phyloP scores from a whole-genome alignment of 1,139 yeast genomes.

The Suhomyces bribrorum region DNA sequence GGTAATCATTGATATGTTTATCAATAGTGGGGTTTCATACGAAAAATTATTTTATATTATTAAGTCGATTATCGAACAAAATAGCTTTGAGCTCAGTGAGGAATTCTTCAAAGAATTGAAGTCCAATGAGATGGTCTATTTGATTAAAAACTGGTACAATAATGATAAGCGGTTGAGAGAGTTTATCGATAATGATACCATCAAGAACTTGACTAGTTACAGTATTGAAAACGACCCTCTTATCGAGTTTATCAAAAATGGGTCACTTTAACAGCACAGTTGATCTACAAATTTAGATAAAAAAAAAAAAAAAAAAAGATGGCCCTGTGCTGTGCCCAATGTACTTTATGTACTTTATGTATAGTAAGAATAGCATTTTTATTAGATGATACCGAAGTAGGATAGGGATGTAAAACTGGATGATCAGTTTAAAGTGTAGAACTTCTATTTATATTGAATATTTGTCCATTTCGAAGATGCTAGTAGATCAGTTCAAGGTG shows the following conservation, averaged over 20 bases:
- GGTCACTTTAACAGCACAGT: constrained; percentile 8
- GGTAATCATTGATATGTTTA: constrained; percentile 61
- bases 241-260: constrained; percentile 33
- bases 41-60: constrained; percentile 70
- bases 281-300: background rate
- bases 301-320: no score
- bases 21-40: constrained; percentile 71
- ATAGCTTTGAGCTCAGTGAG: constrained; percentile 48
- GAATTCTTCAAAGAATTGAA: constrained; percentile 47
- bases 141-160: constrained; percentile 66
- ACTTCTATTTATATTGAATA: no score
- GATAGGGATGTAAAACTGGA: no score
- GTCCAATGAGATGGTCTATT: constrained; percentile 56
- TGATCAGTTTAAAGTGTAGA: no score
- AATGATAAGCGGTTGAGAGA: constrained; percentile 64
- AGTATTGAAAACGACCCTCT: constrained; percentile 50
- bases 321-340: background rate
- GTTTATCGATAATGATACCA: constrained; percentile 41
- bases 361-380: constrained; percentile 2
- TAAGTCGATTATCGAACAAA: constrained; percentile 67
- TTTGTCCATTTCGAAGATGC: no score
- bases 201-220: constrained; percentile 40
- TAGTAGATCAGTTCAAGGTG: constrained; percentile 47
- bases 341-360: constrained; percentile 1
- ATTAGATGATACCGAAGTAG: no score